phyloP scores from a whole-genome alignment of 345 rosid genomes.

The Eucalyptus shirleyi region DNA sequence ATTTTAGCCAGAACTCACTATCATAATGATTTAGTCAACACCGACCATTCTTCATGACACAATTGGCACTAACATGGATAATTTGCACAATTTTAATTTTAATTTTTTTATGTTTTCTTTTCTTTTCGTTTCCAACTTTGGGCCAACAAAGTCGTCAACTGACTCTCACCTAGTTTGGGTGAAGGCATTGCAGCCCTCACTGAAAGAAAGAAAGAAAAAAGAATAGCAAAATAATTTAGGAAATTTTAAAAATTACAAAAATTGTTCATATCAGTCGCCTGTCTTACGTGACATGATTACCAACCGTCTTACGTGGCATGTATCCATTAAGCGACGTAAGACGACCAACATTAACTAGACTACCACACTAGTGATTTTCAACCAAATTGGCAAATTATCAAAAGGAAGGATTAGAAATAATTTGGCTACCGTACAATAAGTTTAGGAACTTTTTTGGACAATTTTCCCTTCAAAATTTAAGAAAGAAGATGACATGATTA shows the following conservation, averaged over 20 bases:
- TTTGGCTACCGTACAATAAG: fast-evolving
- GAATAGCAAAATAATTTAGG: too few relatives aligned
- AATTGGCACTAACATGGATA: fast-evolving
- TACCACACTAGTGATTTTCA: too few relatives aligned
- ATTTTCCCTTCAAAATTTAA: background rate
- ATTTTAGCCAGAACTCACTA: fast-evolving
- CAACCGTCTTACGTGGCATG: fast-evolving
- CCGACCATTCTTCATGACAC: fast-evolving
- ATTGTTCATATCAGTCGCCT: fast-evolving
- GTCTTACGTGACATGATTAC: fast-evolving
- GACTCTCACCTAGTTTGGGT: background rate
- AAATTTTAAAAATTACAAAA: too few relatives aligned
- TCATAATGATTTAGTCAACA: background rate
- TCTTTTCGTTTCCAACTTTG: background rate
- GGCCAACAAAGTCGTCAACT: background rate
- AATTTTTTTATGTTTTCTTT: too few relatives aligned
- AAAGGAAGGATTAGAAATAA: fast-evolving
- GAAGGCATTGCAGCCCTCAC: background rate
- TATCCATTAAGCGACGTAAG: fast-evolving
- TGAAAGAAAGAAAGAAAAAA: fast-evolving
- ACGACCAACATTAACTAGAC: fast-evolving
- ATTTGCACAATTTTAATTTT: too few relatives aligned
- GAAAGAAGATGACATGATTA: background rate
- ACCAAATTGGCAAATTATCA: too few relatives aligned
- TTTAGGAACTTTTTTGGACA: background rate